Percentiles rank a stretch among this genome's conserved stretches.
Conservation (phyloP, 1,139 yeast species). For the Saccharomyces hybrid region DNA sequence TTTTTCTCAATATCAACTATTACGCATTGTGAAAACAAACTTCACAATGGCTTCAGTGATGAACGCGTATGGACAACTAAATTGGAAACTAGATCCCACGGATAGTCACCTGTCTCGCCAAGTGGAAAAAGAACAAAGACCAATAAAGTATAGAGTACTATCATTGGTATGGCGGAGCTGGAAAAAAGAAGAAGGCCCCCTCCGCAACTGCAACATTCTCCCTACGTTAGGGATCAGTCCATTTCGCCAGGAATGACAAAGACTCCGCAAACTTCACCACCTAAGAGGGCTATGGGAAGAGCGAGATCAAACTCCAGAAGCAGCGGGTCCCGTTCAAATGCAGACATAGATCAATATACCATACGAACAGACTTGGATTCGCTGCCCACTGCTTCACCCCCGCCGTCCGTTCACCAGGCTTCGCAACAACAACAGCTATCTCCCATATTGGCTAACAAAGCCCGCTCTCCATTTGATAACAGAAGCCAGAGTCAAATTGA, state of each 20-base stretch:
- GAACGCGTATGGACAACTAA: not conserved
- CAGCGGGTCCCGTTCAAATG: conserved; percentile 20
- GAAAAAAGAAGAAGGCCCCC: conserved; percentile 12
- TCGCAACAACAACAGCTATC: not conserved
- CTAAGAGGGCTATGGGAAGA: conserved; percentile 13
- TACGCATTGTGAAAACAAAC: not conserved
- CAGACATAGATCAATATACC: conserved; percentile 7
- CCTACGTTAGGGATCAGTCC: conserved; percentile 3
- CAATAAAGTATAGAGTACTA: no score
- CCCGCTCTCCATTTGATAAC: not conserved
- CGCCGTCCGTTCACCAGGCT: not conserved
- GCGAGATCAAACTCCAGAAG: conserved; percentile 30
- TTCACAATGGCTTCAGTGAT: not conserved
- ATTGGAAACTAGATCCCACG: not conserved
- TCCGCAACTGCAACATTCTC: conserved; percentile 5
- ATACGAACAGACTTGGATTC: not conserved
- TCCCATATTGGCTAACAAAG: not conserved
- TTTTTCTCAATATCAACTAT: not conserved
- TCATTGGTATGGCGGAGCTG: conserved; percentile 9
- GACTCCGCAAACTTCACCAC: not conserved
- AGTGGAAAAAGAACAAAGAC: not conserved
- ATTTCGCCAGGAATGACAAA: conserved; percentile 1
- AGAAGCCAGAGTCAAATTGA: not conserved
- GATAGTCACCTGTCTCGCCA: not conserved
- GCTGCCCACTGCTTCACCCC: not conserved